phyloP scores from a whole-genome alignment of 176 grass and related monocot genomes.

The Elymus sibiricus region DNA sequence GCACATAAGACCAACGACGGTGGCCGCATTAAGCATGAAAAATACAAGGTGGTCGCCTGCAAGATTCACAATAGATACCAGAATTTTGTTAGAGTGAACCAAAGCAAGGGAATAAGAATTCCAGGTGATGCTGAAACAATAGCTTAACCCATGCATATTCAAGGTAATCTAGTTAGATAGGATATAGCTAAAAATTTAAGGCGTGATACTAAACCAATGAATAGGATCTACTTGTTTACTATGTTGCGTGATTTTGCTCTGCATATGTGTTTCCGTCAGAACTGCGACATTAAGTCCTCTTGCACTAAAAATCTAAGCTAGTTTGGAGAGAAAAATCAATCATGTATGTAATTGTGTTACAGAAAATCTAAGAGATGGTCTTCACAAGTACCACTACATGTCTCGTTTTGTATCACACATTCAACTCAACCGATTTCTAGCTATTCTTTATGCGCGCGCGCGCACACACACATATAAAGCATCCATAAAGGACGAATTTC shows the following conservation, averaged over 20 bases:
- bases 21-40: conserved; percentile 47
- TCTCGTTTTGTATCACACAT: not conserved
- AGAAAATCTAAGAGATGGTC: not conserved
- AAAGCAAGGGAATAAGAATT: not conserved
- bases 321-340: not conserved
- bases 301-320: not conserved
- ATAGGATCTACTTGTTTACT: not conserved
- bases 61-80: not conserved
- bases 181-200: not conserved
- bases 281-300: not conserved
- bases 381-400: not conserved
- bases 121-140: not conserved
- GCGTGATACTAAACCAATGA: not conserved
- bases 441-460: not conserved
- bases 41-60: conserved; percentile 63
- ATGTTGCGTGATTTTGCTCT: not conserved
- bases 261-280: not conserved
- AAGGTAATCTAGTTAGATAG: not conserved
- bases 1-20: conserved; percentile 23
- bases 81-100: not conserved
- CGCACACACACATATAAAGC: not conserved
- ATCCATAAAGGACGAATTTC: not conserved
- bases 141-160: not conserved
- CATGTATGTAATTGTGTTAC: not conserved
- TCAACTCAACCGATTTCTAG: not conserved